phyloP scores from a whole-genome alignment of 1,139 yeast genomes.

The Debaryomyces psychrophilus region DNA sequence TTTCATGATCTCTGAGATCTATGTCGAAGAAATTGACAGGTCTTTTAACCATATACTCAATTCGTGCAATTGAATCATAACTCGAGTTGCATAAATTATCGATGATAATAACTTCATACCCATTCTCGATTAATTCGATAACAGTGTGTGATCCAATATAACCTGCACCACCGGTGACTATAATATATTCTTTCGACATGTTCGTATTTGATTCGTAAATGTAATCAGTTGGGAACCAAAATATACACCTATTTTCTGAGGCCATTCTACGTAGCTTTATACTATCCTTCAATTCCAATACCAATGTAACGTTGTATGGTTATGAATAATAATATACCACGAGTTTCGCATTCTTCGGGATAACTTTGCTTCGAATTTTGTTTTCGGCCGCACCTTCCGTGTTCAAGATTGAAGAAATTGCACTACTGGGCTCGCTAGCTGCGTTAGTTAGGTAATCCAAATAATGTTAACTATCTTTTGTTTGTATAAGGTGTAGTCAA shows the following conservation, averaged over 20 bases:
- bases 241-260: neutral
- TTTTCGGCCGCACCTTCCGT: no score
- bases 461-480: neutral
- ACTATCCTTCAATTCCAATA: neutral
- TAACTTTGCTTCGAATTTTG: no score
- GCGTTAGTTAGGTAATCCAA: neutral
- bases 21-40: conserved; percentile 60
- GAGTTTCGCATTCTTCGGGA: neutral
- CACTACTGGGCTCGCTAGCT: neutral
- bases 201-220: neutral
- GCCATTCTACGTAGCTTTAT: neutral
- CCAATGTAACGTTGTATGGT: conserved; percentile 15
- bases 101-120: conserved; percentile 69
- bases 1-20: conserved; percentile 58
- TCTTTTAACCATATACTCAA: conserved; percentile 56
- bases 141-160: conserved; percentile 86
- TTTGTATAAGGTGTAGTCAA: no score
- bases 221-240: neutral
- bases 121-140: conserved; percentile 63
- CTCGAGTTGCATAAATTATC: conserved; percentile 74
- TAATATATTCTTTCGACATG: conserved; percentile 41
- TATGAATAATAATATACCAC: neutral
- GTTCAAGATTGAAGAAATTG: neutral
- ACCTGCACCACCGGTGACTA: conserved; percentile 89
- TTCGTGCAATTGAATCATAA: conserved; percentile 66